Evolutionary conservation across 192 early-diverging fungal species (phyloP).

Genomic region (Pilaira anomala): DNA sequence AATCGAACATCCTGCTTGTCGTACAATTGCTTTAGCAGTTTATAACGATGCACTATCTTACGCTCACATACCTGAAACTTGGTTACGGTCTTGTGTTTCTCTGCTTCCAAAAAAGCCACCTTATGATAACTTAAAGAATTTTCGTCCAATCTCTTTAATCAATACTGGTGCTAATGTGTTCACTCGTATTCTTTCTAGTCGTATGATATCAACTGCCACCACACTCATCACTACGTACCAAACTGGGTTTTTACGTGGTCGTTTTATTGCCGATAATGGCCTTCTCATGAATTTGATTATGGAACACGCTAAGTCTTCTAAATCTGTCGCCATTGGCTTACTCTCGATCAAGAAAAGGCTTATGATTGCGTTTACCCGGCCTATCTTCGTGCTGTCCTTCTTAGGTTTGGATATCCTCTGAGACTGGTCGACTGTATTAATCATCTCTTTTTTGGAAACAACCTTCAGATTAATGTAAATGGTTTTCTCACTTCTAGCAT

Average conservation of each 20-base stretch:
- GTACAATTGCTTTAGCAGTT: not conserved
- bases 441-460: conserved; percentile 24
- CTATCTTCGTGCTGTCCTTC: conserved; percentile 8
- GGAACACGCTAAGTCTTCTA: not conserved
- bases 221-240: conserved; percentile 18
- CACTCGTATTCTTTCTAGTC: too few relatives aligned
- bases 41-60: conserved; percentile 18
- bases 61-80: not conserved
- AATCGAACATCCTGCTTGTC: too few relatives aligned
- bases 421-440: not conserved
- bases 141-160: too few relatives aligned
- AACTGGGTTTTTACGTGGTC: conserved; percentile 12
- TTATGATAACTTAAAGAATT: conserved; percentile 7
- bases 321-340: not conserved
- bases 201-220: conserved; percentile 2
- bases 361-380: conserved; percentile 16
- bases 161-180: too few relatives aligned
- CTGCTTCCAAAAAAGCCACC: conserved; percentile 25
- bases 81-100: conserved; percentile 14
- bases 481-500: not conserved
- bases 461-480: conserved; percentile 22
- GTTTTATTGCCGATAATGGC: conserved; percentile 23
- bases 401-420: conserved; percentile 14
- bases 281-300: not conserved
- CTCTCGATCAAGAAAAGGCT: too few relatives aligned